A percentile compares a stretch with the other conserved stretches of the same genome.
phyloP scores from a whole-genome alignment of 208 protist species.

The Leishmania gerbilli region DNA sequence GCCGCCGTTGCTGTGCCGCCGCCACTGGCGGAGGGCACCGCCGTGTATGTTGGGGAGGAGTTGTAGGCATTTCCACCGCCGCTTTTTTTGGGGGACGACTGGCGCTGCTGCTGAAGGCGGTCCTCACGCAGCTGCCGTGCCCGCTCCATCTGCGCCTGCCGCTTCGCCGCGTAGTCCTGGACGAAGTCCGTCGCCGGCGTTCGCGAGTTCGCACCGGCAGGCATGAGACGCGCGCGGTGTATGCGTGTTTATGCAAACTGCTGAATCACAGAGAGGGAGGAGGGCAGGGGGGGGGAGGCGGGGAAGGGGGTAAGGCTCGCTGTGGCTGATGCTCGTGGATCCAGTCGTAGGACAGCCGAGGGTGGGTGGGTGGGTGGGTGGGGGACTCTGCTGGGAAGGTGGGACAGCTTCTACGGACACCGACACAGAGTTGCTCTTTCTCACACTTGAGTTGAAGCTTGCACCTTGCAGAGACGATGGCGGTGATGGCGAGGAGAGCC shows the following conservation, averaged over 20 bases:
- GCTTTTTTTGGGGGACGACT: not conserved
- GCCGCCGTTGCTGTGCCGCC: not conserved
- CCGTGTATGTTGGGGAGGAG: slow-evolving; percentile 13
- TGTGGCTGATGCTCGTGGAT: too few relatives aligned
- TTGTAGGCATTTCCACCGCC: slow-evolving; percentile 5
- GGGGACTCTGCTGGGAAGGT: too few relatives aligned
- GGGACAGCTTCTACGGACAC: too few relatives aligned
- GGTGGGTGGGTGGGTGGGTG: too few relatives aligned
- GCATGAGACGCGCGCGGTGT: not conserved
- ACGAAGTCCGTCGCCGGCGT: slow-evolving; percentile 76
- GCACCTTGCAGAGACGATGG: too few relatives aligned
- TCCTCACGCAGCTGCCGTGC: slow-evolving; percentile 76
- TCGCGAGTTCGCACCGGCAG: slow-evolving; percentile 23
- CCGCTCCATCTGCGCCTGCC: slow-evolving; percentile 80
- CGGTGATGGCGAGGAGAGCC: too few relatives aligned
- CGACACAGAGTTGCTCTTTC: too few relatives aligned
- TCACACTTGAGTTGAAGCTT: too few relatives aligned
- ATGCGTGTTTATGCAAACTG: not conserved
- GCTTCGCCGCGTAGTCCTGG: slow-evolving; percentile 87
- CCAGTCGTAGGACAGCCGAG: too few relatives aligned
- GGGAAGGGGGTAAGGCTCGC: not conserved
- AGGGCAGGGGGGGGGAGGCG: not conserved
- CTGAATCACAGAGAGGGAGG: not conserved
- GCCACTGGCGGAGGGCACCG: slow-evolving; percentile 3
- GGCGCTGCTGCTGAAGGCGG: slow-evolving; percentile 39